Percentiles rank a stretch among this genome's conserved stretches.
phyloP scores from a whole-genome alignment of 768 basidiomycete species.

The Rhizopogon rudus region DNA sequence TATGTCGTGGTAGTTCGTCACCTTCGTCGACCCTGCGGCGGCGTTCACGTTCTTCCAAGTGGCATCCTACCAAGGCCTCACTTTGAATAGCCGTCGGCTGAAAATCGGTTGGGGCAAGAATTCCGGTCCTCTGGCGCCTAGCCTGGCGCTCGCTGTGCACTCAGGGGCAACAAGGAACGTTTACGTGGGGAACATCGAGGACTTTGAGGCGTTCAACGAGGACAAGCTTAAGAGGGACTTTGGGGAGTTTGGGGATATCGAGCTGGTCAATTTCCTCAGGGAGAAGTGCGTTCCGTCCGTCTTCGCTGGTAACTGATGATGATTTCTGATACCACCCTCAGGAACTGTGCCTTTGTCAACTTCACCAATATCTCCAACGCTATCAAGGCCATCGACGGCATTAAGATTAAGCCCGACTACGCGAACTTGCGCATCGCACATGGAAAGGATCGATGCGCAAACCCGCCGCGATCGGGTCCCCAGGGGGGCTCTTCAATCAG shows the following conservation, averaged over 20 bases:
- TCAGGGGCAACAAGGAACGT: constrained; percentile 94
- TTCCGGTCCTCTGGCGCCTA: constrained; percentile 79
- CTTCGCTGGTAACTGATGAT: constrained; percentile 1
- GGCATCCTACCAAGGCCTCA: constrained; percentile 84
- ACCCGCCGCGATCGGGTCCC: constrained; percentile 80
- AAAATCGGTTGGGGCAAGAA: constrained; percentile 99
- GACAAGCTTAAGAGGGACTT: constrained; percentile 92
- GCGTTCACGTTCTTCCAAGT: constrained; percentile 95
- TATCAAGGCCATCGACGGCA: constrained; percentile 96
- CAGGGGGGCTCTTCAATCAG: constrained; percentile 58
- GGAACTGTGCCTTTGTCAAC: constrained; percentile 95
- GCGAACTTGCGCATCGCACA: constrained; percentile 85
- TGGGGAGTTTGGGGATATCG: constrained; percentile 94
- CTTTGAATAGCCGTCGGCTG: constrained; percentile 87
- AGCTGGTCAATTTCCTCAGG: constrained; percentile 92
- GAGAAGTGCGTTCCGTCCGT: constrained; percentile 57
- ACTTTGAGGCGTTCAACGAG: constrained; percentile 89
- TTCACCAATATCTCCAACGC: constrained; percentile 94
- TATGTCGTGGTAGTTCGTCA: constrained; percentile 66
- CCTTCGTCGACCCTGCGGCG: constrained; percentile 90
- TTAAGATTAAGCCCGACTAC: constrained; percentile 92
- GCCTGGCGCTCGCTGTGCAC: constrained; percentile 84
- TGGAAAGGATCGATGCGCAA: constrained; percentile 94
- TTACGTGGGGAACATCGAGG: constrained; percentile 92
- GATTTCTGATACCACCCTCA: constrained; percentile 22